Evolutionary conservation across 345 rosid species (phyloP), one percentile per base, ranked within the genome.

Genomic region (Draba incana): DNA sequence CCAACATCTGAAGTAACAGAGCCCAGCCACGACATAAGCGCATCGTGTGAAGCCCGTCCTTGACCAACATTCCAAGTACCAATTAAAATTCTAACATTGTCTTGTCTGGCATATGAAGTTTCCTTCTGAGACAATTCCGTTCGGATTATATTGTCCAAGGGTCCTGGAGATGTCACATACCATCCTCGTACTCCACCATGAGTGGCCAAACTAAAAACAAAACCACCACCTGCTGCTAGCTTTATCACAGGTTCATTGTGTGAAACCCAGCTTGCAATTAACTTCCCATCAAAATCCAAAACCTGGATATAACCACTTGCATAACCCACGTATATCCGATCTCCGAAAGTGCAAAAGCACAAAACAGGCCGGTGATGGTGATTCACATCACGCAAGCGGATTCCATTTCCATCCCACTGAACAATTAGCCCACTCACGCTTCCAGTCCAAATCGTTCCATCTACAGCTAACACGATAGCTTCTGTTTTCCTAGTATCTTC

Each of bases 21-120:
- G 45, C 97, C 92, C 39, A 94, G 69, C 99, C 99, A 94, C 8
- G 90, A 75, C 78, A 76, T 76, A 62, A 94, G 91, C 3, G 96
- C 79, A 46, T 85, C 88, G 30, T 85, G 92, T 68, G 92, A 80
- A 71, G 92, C 90, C 78, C 91, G 83, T 78, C 95, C 99, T 78
- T 94, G 99, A 54, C 99, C 99, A 51, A 94, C 99, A 82, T 94
- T 94, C 99, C 99, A 94, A 0, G 99, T 86, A 16, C 97, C 99
- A 28, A 89, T 68, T 48, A 94, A 72, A 50, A 94, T 75, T 62
- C 87, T 87, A 72, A 91, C 62, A 59, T 80, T 75, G 66, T 81
- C 82, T 57, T 65, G 78, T 70, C 86, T 84, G 16, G 86, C 80
- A 66, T 91, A 94, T 50, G 30, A 66, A 5, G 64, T 14, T 75